Percentiles rank a stretch among this genome's conserved stretches.
Conservation (phyloP, 176 grass and related monocot species). For the Bothriochloa decipiens region DNA sequence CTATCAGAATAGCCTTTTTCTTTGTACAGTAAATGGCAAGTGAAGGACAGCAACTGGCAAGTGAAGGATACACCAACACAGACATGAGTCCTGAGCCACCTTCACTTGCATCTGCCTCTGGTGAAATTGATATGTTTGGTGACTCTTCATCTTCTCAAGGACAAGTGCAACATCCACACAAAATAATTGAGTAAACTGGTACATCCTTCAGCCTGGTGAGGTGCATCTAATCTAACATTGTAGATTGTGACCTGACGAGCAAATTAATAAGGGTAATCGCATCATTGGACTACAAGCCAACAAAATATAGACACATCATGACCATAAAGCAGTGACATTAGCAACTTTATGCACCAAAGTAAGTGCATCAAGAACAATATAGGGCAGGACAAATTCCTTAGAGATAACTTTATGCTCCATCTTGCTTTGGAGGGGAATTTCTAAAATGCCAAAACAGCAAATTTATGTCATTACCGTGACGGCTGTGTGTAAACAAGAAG, state of each 20-base stretch:
- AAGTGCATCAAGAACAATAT: conserved; percentile 44
- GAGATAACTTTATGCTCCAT: conserved; percentile 37
- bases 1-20: background rate
- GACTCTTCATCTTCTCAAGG: conserved; percentile 23
- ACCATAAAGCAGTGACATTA: conserved; percentile 48
- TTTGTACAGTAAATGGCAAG: conserved; percentile 11
- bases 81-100: background rate
- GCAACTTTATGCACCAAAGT: conserved; percentile 42
- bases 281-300: conserved; percentile 46
- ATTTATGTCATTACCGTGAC: conserved; percentile 39
- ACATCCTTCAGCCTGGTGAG: conserved; percentile 2
- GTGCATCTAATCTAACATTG: conserved; percentile 37
- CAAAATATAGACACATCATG: conserved; percentile 49
- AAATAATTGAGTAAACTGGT: conserved; percentile 8
- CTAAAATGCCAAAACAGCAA: conserved; percentile 31
- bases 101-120: background rate
- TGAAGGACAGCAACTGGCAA: conserved; percentile 22
- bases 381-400: conserved; percentile 50
- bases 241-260: conserved; percentile 11
- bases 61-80: conserved; percentile 5
- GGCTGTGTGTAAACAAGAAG: conserved; percentile 32
- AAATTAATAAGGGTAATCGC: conserved; percentile 28
- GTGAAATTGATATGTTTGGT: background rate
- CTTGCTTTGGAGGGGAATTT: conserved; percentile 44
- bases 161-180: conserved; percentile 30